These are phyloP conservation scores for Penicillium coprophilum DNA, from an alignment of 495 filamentous ascomycete species.

Conservation along the genomic window DNA sequence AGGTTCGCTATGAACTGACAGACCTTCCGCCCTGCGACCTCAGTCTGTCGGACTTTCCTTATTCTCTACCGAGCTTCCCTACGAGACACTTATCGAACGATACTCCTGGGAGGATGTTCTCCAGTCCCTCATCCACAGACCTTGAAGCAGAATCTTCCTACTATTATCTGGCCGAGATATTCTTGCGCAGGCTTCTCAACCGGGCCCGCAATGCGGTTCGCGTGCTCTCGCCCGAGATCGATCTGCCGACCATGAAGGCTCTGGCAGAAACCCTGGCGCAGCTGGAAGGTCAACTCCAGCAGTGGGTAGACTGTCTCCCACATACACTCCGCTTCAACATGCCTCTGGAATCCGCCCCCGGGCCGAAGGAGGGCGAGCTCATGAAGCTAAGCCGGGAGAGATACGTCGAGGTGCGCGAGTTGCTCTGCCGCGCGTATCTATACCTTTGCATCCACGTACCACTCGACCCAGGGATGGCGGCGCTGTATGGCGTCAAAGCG, in stretches of 20 bases:
- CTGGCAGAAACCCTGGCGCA: conserved; percentile 29
- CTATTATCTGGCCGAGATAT: conserved; percentile 43
- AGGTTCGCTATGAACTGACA: conserved; percentile 38
- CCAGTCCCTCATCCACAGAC: conserved; percentile 24
- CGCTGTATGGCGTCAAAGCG: conserved; percentile 25
- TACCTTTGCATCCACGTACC: conserved; percentile 35
- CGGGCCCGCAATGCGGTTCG: conserved; percentile 37
- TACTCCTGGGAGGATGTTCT: conserved; percentile 17
- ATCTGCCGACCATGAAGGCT: conserved; percentile 25
- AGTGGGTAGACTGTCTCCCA: conserved; percentile 39
- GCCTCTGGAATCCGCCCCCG: conserved; percentile 25
- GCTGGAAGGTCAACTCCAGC: conserved; percentile 37
- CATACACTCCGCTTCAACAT: conserved; percentile 33
- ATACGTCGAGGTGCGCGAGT: conserved; percentile 40
- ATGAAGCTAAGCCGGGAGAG: conserved; percentile 38
- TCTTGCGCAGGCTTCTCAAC: conserved; percentile 39
- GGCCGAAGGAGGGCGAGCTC: conserved; percentile 30
- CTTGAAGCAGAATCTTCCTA: conserved; percentile 35
- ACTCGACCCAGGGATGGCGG: conserved; percentile 22
- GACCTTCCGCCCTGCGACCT: conserved; percentile 34
- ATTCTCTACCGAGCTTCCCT: conserved; percentile 36
- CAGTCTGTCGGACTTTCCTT: conserved; percentile 35
- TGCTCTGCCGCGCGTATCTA: conserved; percentile 40
- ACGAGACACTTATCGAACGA: conserved; percentile 16
- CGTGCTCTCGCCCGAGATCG: conserved; percentile 30